Conservation (phyloP, 2,329 filamentous ascomycete species). For the Rhinocladiella mackenziei region DNA sequence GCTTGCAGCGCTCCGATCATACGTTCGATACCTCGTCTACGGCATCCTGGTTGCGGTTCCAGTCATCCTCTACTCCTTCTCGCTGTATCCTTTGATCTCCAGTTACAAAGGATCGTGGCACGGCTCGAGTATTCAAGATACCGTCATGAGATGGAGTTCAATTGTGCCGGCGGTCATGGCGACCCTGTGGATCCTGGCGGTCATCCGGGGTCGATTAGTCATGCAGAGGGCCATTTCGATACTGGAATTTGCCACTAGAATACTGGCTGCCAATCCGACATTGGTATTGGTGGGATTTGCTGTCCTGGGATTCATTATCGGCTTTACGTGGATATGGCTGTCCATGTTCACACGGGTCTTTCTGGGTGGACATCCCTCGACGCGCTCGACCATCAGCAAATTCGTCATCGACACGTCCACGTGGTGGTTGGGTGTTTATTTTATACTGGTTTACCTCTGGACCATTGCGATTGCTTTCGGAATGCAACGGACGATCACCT, state of each 20-base stretch:
- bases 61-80: slow-evolving; percentile 80
- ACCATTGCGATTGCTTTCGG: slow-evolving; percentile 82
- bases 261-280: slow-evolving; percentile 78
- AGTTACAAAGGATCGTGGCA: slow-evolving; percentile 76
- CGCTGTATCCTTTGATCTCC: slow-evolving; percentile 82
- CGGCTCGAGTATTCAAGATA: slow-evolving; percentile 78
- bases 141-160: slow-evolving; percentile 81
- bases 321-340: slow-evolving; percentile 95
- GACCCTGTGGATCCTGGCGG: slow-evolving; percentile 75
- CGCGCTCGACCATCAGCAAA: slow-evolving; percentile 45
- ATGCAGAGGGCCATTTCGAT: slow-evolving; percentile 81
- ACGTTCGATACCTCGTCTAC: slow-evolving; percentile 77
- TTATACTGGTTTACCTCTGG: slow-evolving; percentile 94
- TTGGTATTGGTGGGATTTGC: slow-evolving; percentile 79
- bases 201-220: slow-evolving; percentile 73
- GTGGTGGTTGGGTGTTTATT: slow-evolving; percentile 93
- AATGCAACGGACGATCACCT: slow-evolving; percentile 84
- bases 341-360: slow-evolving; percentile 96
- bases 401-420: slow-evolving; percentile 84
- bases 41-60: slow-evolving; percentile 80
- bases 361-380: slow-evolving; percentile 77
- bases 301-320: slow-evolving; percentile 68
- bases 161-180: slow-evolving; percentile 70
- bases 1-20: slow-evolving; percentile 82
- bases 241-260: slow-evolving; percentile 85